Evolutionary conservation across 495 filamentous ascomycete species (phyloP).

Genomic region (Neurospora sp.): DNA sequence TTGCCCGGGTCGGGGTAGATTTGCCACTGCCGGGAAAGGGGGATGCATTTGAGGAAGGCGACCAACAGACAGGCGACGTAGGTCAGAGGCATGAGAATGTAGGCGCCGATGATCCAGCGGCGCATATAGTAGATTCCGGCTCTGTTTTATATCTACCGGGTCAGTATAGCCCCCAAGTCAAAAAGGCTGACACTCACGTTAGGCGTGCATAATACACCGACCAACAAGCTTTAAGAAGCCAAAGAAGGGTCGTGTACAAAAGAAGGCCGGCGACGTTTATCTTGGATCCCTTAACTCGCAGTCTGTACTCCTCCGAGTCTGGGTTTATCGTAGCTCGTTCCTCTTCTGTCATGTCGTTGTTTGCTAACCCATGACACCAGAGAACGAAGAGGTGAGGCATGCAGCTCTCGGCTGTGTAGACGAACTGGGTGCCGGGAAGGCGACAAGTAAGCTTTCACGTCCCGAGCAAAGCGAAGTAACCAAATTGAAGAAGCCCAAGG

Average conservation of each 20-base stretch:
- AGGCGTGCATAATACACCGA: conserved; percentile 46
- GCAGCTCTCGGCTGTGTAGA: conserved; percentile 26
- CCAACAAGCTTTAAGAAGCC: conserved; percentile 50
- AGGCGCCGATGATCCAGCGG: conserved; percentile 36
- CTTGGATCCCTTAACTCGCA: conserved; percentile 47
- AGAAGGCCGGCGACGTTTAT: conserved; percentile 46
- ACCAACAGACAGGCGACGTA: conserved; percentile 41
- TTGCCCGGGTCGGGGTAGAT: conserved; percentile 47
- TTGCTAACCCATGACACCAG: conserved; percentile 30
- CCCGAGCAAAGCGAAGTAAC: not conserved
- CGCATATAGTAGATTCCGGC: conserved; percentile 34
- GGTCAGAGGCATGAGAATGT: conserved; percentile 32
- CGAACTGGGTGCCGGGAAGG: conserved; percentile 20
- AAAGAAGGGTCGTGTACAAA: conserved; percentile 46
- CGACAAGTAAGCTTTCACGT: not conserved
- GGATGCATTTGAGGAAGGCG: conserved; percentile 30
- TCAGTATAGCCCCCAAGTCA: not conserved
- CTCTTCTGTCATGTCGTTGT: conserved; percentile 45
- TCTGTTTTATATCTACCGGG: conserved; percentile 12
- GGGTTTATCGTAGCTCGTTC: conserved; percentile 32
- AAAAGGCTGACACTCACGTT: conserved; percentile 28
- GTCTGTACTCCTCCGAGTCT: conserved; percentile 30
- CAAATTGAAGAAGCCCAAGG: not conserved
- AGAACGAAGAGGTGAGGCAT: conserved; percentile 24
- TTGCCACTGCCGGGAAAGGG: conserved; percentile 48